Base-by-base conservation (phyloP, 371 early-diverging fungal genomes). In the Mucor velutinosus region DNA sequence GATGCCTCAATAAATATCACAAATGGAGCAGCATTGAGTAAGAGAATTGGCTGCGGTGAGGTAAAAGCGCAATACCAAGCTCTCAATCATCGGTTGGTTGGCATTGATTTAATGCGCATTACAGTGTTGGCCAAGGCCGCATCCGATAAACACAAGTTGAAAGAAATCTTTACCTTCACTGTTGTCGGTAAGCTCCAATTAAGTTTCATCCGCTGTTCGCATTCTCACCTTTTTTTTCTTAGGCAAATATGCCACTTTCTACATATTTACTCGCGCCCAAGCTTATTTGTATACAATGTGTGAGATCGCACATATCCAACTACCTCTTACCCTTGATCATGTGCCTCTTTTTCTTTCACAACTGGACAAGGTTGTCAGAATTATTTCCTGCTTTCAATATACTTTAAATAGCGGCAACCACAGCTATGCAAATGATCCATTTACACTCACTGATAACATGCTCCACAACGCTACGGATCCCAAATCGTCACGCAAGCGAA, bases 161-260 rank as follows among this genome's bases (percentile, higher is more conserved):
- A 4, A 4, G 30, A 30, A 30, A 30, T 30, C 30, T 30, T 30
- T 30, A 30, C 30, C 30, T 30, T 30, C 30, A 30, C 30, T 30
- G 30, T 30, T 30, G 30, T 30, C 30, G 30, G 30, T 30, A 30
- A 30, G 66, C 49, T 61, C 65, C 8, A 51, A 62, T 49, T 47
- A 51, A n/a, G 32, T 62, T 49, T 62, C 47, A 30, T 62, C 47
- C 12, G n/a, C 14, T 63, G 23, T 60, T 45, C 37, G 62, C 27
- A 55, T 71, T 45, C 37, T 57, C 61, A 60, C 45, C 32, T n/a
- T 27, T 63, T 63, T 35, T 65, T 65, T 65, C 30, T 30, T 58
- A 73, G 69, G 69, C 33, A 69, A 73, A n/a, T 60, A 73, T 60
- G 69, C 66, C 21, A 73, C 69, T 35, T 69, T 73, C 47, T 69